Conservation (phyloP, 306 rosid species). For the Dryas octopetala region DNA sequence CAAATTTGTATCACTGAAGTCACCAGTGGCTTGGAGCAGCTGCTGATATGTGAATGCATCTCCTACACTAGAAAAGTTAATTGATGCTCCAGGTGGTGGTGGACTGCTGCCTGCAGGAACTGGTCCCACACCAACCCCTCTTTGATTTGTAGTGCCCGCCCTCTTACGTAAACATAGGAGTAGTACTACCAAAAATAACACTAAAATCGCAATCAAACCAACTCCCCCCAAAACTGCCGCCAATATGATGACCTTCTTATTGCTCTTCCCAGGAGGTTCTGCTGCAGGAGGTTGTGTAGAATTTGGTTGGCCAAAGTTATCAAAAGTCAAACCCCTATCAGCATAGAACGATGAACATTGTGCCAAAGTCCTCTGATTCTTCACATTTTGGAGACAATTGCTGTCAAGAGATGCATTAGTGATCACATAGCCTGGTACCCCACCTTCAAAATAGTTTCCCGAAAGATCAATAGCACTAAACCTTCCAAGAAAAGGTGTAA, state of each 20-base stretch:
- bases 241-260: constrained; percentile 50
- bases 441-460: constrained; percentile 75
- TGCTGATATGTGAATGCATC: constrained; percentile 70
- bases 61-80: constrained; percentile 60
- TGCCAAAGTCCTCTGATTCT: constrained; percentile 49
- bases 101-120: constrained; percentile 49
- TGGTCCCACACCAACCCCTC: constrained; percentile 57
- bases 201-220: constrained; percentile 52
- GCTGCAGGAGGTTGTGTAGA: constrained; percentile 34
- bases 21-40: constrained; percentile 73
- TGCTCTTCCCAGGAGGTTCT: constrained; percentile 41
- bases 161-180: constrained; percentile 42
- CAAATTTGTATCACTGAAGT: constrained; percentile 62
- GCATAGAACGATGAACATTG: constrained; percentile 72
- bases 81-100: constrained; percentile 44
- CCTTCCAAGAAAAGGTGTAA: constrained; percentile 48
- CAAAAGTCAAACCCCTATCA: constrained; percentile 57
- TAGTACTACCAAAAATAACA: constrained; percentile 35
- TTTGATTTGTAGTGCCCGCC: constrained; percentile 36
- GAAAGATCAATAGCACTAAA: constrained; percentile 64
- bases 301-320: constrained; percentile 60
- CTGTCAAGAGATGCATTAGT: constrained; percentile 44
- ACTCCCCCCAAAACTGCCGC: constrained; percentile 74
- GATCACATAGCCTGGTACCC: constrained; percentile 40
- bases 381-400: constrained; percentile 68